phyloP scores from a whole-genome alignment of 345 rosid species.

The Heritiera littoralis region DNA sequence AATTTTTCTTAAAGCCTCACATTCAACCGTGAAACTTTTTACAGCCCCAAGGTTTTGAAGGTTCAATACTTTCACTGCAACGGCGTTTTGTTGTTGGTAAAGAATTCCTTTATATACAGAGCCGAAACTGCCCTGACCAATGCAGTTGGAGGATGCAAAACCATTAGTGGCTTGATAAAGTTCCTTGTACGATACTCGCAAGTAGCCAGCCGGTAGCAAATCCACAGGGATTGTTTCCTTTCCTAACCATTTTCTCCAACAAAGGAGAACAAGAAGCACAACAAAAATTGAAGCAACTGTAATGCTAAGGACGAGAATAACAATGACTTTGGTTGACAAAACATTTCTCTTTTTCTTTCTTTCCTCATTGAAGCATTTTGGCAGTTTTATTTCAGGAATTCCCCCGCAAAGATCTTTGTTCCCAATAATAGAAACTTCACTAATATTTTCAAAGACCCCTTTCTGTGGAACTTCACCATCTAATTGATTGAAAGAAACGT shows the following conservation, averaged over 20 bases:
- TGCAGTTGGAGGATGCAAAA: too few relatives aligned
- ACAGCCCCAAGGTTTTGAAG: too few relatives aligned
- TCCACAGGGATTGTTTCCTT: too few relatives aligned
- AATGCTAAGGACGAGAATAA: not conserved
- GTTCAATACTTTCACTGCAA: too few relatives aligned
- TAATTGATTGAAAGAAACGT: conserved; percentile 42
- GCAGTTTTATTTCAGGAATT: not conserved
- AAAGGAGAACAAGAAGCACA: not conserved
- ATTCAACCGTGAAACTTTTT: too few relatives aligned
- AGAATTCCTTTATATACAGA: too few relatives aligned
- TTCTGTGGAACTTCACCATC: conserved; percentile 39
- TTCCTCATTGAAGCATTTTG: not conserved
- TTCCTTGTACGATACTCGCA: conserved; percentile 18
- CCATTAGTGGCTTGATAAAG: not conserved
- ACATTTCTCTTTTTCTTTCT: not conserved
- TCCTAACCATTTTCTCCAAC: not conserved
- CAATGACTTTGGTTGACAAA: not conserved
- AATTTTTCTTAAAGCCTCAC: too few relatives aligned
- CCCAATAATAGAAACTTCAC: conserved; percentile 27
- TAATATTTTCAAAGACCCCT: conserved; percentile 38
- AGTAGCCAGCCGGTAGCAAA: not conserved
- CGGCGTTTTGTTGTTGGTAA: too few relatives aligned
- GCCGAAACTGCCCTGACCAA: too few relatives aligned
- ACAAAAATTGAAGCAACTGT: not conserved
- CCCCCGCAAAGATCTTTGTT: conserved; percentile 46